A percentile compares a stretch with the other conserved stretches of the same genome.
Evolutionary conservation across 257 asterid species (phyloP).

Genomic region (Solanum dulcamara): DNA sequence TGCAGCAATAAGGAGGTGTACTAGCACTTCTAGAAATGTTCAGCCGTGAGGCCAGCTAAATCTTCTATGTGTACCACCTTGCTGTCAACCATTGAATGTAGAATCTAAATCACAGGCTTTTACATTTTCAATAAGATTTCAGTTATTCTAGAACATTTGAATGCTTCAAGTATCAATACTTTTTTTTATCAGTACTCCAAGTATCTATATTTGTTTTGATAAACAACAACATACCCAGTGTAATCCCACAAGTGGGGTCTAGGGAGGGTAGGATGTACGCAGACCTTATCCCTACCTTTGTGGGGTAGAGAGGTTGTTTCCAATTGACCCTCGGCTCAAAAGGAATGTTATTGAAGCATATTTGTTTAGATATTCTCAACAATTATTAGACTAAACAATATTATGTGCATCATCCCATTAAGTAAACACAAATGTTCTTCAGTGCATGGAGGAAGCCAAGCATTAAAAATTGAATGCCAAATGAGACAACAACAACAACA

Average conservation of each 20-base stretch:
- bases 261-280: background rate
- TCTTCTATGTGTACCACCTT: background rate
- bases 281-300: background rate
- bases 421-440: background rate
- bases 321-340: background rate
- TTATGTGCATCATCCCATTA: background rate
- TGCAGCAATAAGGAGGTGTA: background rate
- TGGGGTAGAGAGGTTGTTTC: background rate
- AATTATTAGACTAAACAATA: background rate
- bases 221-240: background rate
- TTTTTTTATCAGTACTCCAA: background rate
- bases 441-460: background rate
- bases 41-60: background rate
- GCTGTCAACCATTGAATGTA: background rate
- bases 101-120: background rate
- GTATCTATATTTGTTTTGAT: background rate
- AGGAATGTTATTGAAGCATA: background rate
- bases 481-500: background rate
- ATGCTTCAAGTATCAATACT: background rate
- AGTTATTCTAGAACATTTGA: background rate
- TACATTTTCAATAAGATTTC: background rate
- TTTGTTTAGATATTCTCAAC: background rate
- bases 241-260: background rate
- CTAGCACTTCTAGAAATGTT: background rate
- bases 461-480: background rate